Evolutionary conservation across 163 green algal genomes (phyloP).

Genomic region (Scenedesmus sp.): DNA sequence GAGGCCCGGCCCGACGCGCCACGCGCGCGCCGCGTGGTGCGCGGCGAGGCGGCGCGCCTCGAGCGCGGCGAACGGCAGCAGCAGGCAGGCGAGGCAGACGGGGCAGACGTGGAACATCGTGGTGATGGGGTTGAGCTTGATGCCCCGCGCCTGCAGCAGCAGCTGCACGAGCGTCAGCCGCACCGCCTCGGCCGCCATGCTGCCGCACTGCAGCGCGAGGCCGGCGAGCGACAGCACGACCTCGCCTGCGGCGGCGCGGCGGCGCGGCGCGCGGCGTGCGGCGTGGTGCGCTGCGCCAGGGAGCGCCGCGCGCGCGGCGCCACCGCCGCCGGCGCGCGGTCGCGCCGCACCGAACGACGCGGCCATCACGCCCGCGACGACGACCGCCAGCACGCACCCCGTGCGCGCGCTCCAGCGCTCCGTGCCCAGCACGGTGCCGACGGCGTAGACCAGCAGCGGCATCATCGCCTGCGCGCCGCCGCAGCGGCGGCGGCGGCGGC

Average conservation of each 20-base stretch:
- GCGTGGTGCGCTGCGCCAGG: neutral
- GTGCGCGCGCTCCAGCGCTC: conserved; percentile 65
- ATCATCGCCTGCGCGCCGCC: conserved; percentile 71
- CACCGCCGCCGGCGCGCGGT: neutral
- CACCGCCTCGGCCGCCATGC: conserved; percentile 81
- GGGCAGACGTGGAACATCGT: conserved; percentile 92
- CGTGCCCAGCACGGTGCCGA: conserved; percentile 65
- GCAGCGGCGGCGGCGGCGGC: too few species aligned
- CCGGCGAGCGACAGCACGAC: conserved; percentile 86
- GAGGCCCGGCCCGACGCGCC: conserved; percentile 49
- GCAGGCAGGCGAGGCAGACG: conserved; percentile 86
- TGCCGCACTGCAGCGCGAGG: conserved; percentile 75
- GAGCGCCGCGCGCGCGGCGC: neutral
- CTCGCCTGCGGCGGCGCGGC: conserved; percentile 64
- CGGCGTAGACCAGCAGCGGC: conserved; percentile 79
- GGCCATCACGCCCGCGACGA: conserved; percentile 75
- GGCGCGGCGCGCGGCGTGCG: too few species aligned
- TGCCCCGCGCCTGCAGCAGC: conserved; percentile 81
- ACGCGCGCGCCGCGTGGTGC: neutral
- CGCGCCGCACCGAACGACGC: conserved; percentile 74
- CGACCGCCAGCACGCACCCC: conserved; percentile 77
- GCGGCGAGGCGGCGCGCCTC: conserved; percentile 3
- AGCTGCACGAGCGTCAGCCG: conserved; percentile 83
- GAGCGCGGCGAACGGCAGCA: conserved; percentile 70
- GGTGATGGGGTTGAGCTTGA: conserved; percentile 92